These are phyloP conservation scores for Gnaphalium uliginosum DNA, from an alignment of 129 eudicot species.

Conservation along the genomic window DNA sequence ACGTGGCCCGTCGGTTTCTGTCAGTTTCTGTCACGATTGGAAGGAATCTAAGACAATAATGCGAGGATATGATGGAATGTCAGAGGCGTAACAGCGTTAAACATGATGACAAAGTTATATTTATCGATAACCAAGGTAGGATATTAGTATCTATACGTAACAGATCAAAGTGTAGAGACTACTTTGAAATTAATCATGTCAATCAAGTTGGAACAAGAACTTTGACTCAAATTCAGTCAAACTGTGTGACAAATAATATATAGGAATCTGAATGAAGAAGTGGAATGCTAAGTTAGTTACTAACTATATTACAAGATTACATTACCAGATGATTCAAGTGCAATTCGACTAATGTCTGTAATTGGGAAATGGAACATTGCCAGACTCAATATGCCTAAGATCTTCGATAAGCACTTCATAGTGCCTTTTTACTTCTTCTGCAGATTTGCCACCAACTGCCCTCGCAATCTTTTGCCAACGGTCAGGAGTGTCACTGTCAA, in stretches of 20 bases:
- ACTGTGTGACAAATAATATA: no score
- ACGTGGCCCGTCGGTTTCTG: no score
- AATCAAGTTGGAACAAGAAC: neutral
- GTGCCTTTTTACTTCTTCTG: conserved; percentile 77
- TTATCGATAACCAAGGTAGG: neutral
- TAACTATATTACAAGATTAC: neutral
- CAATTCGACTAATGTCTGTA: conserved; percentile 38
- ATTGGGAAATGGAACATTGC: conserved; percentile 63
- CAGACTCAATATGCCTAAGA: conserved; percentile 66
- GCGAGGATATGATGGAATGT: neutral
- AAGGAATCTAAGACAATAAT: no score
- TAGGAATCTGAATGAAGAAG: conserved; percentile 15
- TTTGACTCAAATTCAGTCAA: neutral
- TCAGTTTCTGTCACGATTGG: no score
- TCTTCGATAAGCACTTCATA: conserved; percentile 69
- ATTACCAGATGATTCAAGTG: conserved; percentile 31
- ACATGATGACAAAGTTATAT: neutral
- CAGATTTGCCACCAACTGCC: conserved; percentile 72
- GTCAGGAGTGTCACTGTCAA: conserved; percentile 73
- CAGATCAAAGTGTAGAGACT: neutral
- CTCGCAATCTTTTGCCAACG: conserved; percentile 73
- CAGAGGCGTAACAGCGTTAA: neutral
- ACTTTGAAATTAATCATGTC: no score
- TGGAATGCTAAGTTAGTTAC: neutral
- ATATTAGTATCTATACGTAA: neutral